These are phyloP conservation scores for Malassezia pachydermatis DNA, from an alignment of 1,284 basidiomycete genomes.

Conservation along the genomic window DNA sequence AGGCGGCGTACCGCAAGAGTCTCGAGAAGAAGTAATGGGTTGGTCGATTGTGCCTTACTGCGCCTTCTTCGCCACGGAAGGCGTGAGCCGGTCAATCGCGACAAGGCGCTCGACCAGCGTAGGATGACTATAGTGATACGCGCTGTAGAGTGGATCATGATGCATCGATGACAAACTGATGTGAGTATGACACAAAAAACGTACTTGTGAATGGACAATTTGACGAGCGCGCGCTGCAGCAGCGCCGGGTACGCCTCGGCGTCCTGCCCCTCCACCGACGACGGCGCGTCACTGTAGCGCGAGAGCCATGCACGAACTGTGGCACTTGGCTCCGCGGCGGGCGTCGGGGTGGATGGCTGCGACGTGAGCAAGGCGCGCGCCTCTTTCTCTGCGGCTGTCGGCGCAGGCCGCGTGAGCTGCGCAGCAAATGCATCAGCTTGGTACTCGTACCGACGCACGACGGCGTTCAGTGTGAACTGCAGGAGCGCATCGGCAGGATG, in stretches of 20 bases:
- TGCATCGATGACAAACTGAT: constrained; percentile 40
- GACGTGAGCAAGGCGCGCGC: not conserved
- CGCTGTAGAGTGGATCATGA: constrained; percentile 42
- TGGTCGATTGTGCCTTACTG: not conserved
- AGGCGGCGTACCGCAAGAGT: constrained; percentile 49
- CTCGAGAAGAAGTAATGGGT: constrained; percentile 18
- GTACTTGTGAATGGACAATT: constrained; percentile 42
- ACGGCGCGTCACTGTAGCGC: too few relatives aligned
- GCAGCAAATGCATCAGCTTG: constrained; percentile 40
- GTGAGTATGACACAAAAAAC: not conserved
- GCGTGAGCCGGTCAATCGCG: constrained; percentile 17
- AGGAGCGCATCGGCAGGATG: constrained; percentile 37
- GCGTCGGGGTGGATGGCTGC: too few relatives aligned
- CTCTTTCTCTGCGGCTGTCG: not conserved
- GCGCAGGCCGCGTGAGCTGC: constrained; percentile 21
- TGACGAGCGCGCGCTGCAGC: constrained; percentile 38
- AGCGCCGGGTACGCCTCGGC: constrained; percentile 34
- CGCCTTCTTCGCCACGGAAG: not conserved
- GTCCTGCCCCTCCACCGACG: constrained; percentile 13
- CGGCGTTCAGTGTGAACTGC: constrained; percentile 39
- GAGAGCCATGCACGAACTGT: not conserved
- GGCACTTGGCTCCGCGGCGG: not conserved
- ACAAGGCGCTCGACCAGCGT: constrained; percentile 39
- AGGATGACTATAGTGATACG: constrained; percentile 44
- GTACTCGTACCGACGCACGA: constrained; percentile 41